Evolutionary conservation across 1,284 basidiomycete genomes (phyloP).

Genomic region (Afroboletus lepidellus): DNA sequence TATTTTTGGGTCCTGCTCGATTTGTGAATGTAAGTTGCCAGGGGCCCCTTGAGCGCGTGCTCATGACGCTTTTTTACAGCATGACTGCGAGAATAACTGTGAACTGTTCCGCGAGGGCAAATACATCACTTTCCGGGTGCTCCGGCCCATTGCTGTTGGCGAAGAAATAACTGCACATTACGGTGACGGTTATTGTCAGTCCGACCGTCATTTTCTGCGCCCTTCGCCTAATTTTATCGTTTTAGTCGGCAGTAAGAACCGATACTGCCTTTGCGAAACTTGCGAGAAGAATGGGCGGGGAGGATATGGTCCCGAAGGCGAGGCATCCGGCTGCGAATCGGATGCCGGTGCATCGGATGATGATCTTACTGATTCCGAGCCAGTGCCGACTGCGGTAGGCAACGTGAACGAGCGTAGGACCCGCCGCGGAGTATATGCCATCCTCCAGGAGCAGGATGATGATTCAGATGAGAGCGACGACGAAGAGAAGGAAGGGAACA

Average conservation of each 20-base stretch:
- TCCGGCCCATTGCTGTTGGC: constrained; percentile 75
- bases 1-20: constrained; percentile 89
- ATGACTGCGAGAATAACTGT: constrained; percentile 89
- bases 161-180: constrained; percentile 89
- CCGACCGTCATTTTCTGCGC: constrained; percentile 4
- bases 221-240: constrained; percentile 17
- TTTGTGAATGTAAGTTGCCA: constrained; percentile 82
- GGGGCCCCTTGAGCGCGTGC: constrained; percentile 13
- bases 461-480: constrained; percentile 54
- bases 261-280: constrained; percentile 86
- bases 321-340: constrained; percentile 44
- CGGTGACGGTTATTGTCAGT: constrained; percentile 80
- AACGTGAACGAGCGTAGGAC: constrained; percentile 74
- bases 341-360: constrained; percentile 46
- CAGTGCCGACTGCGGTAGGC: constrained; percentile 36
- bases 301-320: constrained; percentile 67
- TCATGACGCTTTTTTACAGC: constrained; percentile 46
- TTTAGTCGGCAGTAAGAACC: constrained; percentile 81
- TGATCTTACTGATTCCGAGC: constrained; percentile 41
- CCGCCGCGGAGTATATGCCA: constrained; percentile 72
- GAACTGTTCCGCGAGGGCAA: constrained; percentile 84
- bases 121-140: constrained; percentile 86
- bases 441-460: constrained; percentile 55
- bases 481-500: constrained; percentile 45
- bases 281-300: constrained; percentile 78